phyloP scores from a whole-genome alignment of 2,329 filamentous ascomycete species.

The Acrocalymma vagum region DNA sequence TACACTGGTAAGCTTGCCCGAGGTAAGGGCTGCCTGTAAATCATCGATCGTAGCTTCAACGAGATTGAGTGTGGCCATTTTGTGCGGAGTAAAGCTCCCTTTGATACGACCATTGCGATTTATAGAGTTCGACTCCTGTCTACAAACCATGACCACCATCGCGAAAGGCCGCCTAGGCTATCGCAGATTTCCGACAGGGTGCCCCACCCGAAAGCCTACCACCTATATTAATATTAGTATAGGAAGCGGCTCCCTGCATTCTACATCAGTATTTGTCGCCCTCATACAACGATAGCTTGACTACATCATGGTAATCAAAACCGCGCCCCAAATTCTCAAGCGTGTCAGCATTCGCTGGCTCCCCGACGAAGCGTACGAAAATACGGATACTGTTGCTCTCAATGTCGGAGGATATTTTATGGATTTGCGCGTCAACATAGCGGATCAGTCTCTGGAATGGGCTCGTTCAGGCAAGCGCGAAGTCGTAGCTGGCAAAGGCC shows the following conservation, averaged over 20 bases:
- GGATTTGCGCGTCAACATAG: slow-evolving; percentile 5
- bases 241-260: no score
- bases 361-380: slow-evolving; percentile 5
- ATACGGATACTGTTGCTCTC: slow-evolving; percentile 7
- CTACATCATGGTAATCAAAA: slow-evolving; percentile 7
- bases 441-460: slow-evolving; percentile 5
- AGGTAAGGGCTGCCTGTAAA: slow-evolving; percentile 50
- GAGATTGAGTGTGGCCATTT: slow-evolving; percentile 27
- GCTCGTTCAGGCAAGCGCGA: slow-evolving; percentile 4
- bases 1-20: slow-evolving; percentile 51
- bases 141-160: no score
- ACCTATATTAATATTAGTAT: not conserved
- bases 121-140: no score
- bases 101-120: slow-evolving; percentile 1
- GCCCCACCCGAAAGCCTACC: not conserved
- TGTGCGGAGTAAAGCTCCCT: not conserved
- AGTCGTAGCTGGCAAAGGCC: not conserved
- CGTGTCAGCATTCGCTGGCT: slow-evolving; percentile 10
- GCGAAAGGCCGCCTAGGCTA: not conserved
- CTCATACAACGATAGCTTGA: no score
- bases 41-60: slow-evolving; percentile 57
- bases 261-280: not conserved
- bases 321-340: slow-evolving; percentile 7
- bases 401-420: slow-evolving; percentile 10
- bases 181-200: slow-evolving; percentile 1